A percentile compares a stretch with the other conserved stretches of the same genome.
Conservation (phyloP, 2,329 filamentous ascomycete genomes). For the Rhexocercosporidium sp. region DNA sequence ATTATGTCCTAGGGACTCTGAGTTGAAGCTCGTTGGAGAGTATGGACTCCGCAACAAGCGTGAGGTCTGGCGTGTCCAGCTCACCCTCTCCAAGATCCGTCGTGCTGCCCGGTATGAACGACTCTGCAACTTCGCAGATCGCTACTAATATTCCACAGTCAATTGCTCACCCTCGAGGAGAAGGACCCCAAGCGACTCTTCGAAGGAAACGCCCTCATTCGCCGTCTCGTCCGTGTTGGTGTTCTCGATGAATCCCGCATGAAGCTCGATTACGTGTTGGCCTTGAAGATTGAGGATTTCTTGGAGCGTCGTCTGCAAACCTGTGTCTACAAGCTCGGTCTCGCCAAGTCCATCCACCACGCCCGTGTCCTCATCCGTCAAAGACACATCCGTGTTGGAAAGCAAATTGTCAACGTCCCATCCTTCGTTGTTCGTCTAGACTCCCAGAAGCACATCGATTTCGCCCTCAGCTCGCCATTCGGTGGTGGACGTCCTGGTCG, state of each 20-base stretch:
- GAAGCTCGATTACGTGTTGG: slow-evolving; percentile 99
- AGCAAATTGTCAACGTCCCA: slow-evolving; percentile 99
- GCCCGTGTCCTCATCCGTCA: slow-evolving; percentile 99
- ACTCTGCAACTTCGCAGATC: background rate
- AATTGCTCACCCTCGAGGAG: slow-evolving; percentile 99
- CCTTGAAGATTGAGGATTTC: slow-evolving; percentile 99
- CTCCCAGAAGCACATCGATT: slow-evolving; percentile 99
- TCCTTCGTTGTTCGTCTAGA: slow-evolving; percentile 99
- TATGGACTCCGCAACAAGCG: slow-evolving; percentile 99
- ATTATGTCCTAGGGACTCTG: slow-evolving; percentile 84
- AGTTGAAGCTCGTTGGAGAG: slow-evolving; percentile 99
- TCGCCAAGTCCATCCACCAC: slow-evolving; percentile 99
- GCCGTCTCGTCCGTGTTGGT: slow-evolving; percentile 99
- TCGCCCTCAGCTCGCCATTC: slow-evolving; percentile 95
- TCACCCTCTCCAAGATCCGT: slow-evolving; percentile 99
- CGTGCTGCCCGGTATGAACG: slow-evolving; percentile 94
- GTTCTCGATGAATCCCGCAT: slow-evolving; percentile 99
- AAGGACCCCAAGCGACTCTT: slow-evolving; percentile 99
- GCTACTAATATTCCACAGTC: slow-evolving; percentile 61
- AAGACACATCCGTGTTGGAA: slow-evolving; percentile 99
- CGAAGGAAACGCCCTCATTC: slow-evolving; percentile 99
- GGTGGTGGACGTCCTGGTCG: slow-evolving; percentile 96
- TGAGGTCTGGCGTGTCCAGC: slow-evolving; percentile 99
- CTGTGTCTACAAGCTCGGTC: slow-evolving; percentile 99
- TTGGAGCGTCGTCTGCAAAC: slow-evolving; percentile 99